phyloP scores from a whole-genome alignment of 2,329 filamentous ascomycete species.

The Juglanconis juglandina region DNA sequence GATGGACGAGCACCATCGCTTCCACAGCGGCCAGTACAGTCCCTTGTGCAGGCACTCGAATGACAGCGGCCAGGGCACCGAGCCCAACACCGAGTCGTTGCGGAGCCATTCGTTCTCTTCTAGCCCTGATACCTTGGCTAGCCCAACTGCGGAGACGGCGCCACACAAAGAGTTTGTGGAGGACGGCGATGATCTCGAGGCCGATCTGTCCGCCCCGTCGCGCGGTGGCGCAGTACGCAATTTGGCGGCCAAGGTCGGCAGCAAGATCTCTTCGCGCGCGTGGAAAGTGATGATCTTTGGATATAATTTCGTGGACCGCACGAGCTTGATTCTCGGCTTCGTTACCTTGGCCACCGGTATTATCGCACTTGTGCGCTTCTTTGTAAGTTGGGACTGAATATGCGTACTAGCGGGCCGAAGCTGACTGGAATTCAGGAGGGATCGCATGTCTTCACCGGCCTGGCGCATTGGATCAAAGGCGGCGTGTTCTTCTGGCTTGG shows the following conservation, averaged over 20 bases:
- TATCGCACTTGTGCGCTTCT: constrained; percentile 76
- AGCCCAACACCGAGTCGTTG: constrained; percentile 64
- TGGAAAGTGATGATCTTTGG: constrained; percentile 56
- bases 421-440: constrained; percentile 51
- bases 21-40: constrained; percentile 32
- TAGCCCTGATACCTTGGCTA: constrained; percentile 44
- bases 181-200: constrained; percentile 43
- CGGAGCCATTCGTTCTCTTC: constrained; percentile 64
- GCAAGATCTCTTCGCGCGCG: constrained; percentile 52
- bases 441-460: constrained; percentile 69
- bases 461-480: constrained; percentile 93
- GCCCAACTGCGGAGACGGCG: constrained; percentile 29
- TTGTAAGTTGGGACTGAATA: constrained; percentile 54
- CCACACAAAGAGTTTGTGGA: constrained; percentile 47
- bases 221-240: constrained; percentile 47
- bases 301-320: constrained; percentile 70
- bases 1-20: constrained; percentile 49
- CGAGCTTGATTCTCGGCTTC: constrained; percentile 76
- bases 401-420: not conserved
- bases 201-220: constrained; percentile 38
- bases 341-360: constrained; percentile 68
- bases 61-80: constrained; percentile 73
- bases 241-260: constrained; percentile 51
- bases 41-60: constrained; percentile 57
- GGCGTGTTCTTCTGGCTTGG: constrained; percentile 95